Percentiles rank a stretch among this genome's conserved stretches.
Evolutionary conservation across 73 alveolate genomes (phyloP).

Genomic region (Paramecium bursaria): DNA sequence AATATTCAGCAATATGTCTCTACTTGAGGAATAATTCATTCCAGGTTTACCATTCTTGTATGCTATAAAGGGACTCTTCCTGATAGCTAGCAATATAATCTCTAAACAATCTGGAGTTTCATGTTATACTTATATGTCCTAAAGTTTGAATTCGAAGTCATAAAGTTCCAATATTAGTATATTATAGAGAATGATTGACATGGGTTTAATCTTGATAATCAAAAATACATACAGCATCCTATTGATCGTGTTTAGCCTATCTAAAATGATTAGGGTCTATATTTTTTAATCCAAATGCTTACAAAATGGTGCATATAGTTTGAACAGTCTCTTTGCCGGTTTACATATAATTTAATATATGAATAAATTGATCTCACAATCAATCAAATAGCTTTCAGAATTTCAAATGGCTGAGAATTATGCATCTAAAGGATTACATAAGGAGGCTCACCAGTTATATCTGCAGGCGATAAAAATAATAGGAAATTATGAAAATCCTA

Average conservation of each 20-base stretch:
- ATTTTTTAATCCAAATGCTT: constrained; percentile 6
- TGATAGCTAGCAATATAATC: constrained; percentile 27
- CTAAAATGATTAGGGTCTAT: constrained; percentile 32
- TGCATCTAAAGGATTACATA: too few relatives aligned
- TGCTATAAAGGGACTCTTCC: constrained; percentile 14
- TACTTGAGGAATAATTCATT: constrained; percentile 53
- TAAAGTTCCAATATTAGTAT: constrained; percentile 9
- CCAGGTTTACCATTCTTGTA: constrained; percentile 57
- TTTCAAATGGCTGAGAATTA: too few relatives aligned
- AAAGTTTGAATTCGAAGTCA: constrained; percentile 48
- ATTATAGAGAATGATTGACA: constrained; percentile 12
- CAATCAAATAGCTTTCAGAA: too few relatives aligned
- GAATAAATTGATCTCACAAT: too few relatives aligned
- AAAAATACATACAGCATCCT: constrained; percentile 17
- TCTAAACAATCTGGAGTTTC: constrained; percentile 39
- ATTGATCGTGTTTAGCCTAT: constrained; percentile 26
- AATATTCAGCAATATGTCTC: not conserved
- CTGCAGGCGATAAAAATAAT: too few relatives aligned
- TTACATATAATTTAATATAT: constrained; percentile 35
- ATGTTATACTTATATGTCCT: not conserved
- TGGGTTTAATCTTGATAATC: constrained; percentile 26
- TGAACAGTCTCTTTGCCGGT: constrained; percentile 45
- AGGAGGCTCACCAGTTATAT: too few relatives aligned
- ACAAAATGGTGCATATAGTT: constrained; percentile 9
- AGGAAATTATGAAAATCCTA: too few relatives aligned